phyloP scores from a whole-genome alignment of 1,284 basidiomycete species.

The Ganoderma lingzhi region DNA sequence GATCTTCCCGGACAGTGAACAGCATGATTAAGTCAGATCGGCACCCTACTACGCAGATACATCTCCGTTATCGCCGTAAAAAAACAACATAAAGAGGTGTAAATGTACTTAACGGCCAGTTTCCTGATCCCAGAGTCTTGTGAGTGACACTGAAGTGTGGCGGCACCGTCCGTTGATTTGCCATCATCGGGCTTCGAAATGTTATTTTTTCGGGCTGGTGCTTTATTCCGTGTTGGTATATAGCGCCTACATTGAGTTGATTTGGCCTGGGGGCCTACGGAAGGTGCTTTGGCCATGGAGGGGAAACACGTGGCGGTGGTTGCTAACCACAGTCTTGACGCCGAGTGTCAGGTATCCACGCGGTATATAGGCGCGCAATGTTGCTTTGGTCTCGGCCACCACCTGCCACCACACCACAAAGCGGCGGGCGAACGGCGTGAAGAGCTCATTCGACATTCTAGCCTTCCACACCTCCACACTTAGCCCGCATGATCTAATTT shows the following conservation, averaged over 20 bases:
- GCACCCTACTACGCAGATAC: neutral
- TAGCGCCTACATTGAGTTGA: neutral
- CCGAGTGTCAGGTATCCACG: constrained; percentile 3
- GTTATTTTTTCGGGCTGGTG: neutral
- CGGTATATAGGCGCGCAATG: neutral
- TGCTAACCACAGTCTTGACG: constrained; percentile 8
- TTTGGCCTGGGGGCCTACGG: neutral
- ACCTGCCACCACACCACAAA: neutral
- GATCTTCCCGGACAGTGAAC: neutral
- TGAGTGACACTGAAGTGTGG: neutral
- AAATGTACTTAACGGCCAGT: neutral
- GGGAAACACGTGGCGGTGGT: neutral
- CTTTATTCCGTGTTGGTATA: neutral
- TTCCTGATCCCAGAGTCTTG: constrained; percentile 1
- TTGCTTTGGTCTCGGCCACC: neutral
- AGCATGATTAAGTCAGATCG: neutral
- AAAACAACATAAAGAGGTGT: neutral
- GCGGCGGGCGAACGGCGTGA: neutral
- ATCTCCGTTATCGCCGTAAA: neutral
- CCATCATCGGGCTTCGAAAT: neutral
- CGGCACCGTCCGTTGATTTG: neutral
- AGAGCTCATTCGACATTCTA: neutral
- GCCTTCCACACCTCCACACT: too few relatives aligned
- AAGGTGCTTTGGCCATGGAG: neutral
- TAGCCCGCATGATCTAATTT: too few relatives aligned